phyloP scores from a whole-genome alignment of 2,329 filamentous ascomycete species.

The Hansfordia pulvinata region DNA sequence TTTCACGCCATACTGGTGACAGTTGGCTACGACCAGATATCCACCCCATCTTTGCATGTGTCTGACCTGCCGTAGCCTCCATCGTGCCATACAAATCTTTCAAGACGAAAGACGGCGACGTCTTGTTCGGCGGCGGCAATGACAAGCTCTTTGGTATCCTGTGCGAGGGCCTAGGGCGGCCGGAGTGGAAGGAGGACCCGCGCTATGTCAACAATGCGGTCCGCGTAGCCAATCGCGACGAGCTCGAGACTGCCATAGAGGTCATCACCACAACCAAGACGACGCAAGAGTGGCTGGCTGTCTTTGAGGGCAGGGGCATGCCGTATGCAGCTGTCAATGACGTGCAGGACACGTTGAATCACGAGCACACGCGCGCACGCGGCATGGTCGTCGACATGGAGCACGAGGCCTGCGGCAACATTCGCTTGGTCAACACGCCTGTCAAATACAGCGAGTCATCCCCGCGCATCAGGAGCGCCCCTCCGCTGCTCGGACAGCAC shows the following conservation, averaged over 20 bases:
- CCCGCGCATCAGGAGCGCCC: constrained; percentile 62
- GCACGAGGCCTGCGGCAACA: constrained; percentile 68
- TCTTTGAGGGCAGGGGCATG: constrained; percentile 84
- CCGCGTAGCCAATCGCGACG: constrained; percentile 56
- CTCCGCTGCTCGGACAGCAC: constrained; percentile 78
- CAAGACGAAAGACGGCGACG: constrained; percentile 55
- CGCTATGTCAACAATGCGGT: constrained; percentile 48
- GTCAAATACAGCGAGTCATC: constrained; percentile 83
- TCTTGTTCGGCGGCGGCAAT: constrained; percentile 61
- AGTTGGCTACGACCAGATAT: not conserved
- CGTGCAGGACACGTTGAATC: constrained; percentile 68
- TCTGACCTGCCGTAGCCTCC: constrained; percentile 45
- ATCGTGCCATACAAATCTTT: constrained; percentile 94
- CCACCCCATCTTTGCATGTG: constrained; percentile 1
- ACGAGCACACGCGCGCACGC: constrained; percentile 72
- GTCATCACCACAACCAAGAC: constrained; percentile 60
- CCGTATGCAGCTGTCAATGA: constrained; percentile 94
- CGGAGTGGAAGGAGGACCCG: constrained; percentile 45
- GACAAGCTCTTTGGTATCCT: constrained; percentile 54
- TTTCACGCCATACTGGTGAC: constrained; percentile 4
- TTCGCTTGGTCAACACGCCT: constrained; percentile 86
- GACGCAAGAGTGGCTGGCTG: constrained; percentile 74
- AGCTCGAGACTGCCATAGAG: constrained; percentile 71
- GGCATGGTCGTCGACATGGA: constrained; percentile 84
- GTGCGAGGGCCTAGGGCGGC: constrained; percentile 41